Percentiles rank a stretch among this genome's conserved stretches.
phyloP scores from a whole-genome alignment of 345 rosid species.

The Eucalyptus pauciflora region DNA sequence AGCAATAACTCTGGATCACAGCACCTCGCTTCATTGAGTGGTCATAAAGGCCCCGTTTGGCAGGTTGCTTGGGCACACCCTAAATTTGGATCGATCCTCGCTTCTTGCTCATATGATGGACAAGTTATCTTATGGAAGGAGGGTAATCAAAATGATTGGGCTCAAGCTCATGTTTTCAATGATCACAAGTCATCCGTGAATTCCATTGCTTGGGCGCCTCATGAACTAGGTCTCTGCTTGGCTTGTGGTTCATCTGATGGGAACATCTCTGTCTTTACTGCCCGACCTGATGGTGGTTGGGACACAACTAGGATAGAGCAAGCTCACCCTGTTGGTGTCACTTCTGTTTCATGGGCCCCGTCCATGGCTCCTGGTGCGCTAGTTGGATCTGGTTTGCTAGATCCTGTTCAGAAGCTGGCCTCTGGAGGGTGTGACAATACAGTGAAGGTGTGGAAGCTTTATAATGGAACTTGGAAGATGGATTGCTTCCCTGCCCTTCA shows the following conservation, averaged over 20 bases:
- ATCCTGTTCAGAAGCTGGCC: slow-evolving; percentile 45
- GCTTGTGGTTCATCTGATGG: slow-evolving; percentile 70
- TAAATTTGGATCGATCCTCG: slow-evolving; percentile 44
- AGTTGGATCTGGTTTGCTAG: slow-evolving; percentile 31
- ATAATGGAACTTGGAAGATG: slow-evolving; percentile 47
- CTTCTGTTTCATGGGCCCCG: slow-evolving; percentile 64
- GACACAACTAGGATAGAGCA: slow-evolving; percentile 43
- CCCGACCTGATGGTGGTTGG: slow-evolving; percentile 51
- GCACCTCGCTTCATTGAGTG: slow-evolving; percentile 38
- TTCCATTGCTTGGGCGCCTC: slow-evolving; percentile 63
- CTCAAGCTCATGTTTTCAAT: slow-evolving; percentile 41
- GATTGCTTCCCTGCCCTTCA: slow-evolving; percentile 52
- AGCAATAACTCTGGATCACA: slow-evolving; percentile 31
- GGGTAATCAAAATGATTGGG: slow-evolving; percentile 49
- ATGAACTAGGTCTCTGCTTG: slow-evolving; percentile 55
- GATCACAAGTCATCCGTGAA: slow-evolving; percentile 57
- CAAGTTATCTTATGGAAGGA: slow-evolving; percentile 60
- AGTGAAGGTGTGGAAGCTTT: slow-evolving; percentile 49
- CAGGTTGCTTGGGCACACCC: slow-evolving; percentile 66
- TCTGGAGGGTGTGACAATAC: slow-evolving; percentile 57
- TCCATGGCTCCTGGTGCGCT: slow-evolving; percentile 45
- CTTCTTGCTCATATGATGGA: slow-evolving; percentile 63
- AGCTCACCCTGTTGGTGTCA: slow-evolving; percentile 65
- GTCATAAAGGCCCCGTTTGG: slow-evolving; percentile 61
- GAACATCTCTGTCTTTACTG: slow-evolving; percentile 43